These are phyloP conservation scores for Apiospora koreana DNA, from an alignment of 2,329 filamentous ascomycete species.

Conservation along the genomic window DNA sequence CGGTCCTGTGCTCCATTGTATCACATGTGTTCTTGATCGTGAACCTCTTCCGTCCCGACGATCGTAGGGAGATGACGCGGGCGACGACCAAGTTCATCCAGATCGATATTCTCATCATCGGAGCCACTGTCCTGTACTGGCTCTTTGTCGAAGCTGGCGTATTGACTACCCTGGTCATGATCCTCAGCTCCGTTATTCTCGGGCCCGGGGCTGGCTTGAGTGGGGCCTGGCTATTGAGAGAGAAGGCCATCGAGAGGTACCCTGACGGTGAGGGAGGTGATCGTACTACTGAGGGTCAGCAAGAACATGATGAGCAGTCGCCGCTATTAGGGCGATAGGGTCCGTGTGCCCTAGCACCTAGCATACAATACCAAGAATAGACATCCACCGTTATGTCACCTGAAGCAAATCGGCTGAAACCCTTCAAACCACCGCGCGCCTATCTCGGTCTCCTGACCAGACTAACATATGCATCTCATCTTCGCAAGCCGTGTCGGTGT, in stretches of 20 bases:
- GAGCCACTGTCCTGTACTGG: constrained; percentile 54
- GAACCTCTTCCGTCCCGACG: constrained; percentile 40
- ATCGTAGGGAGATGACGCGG: constrained; percentile 52
- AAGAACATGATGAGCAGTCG: constrained; percentile 11
- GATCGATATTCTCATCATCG: constrained; percentile 47
- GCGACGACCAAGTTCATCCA: constrained; percentile 46
- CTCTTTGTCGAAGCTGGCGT: constrained; percentile 52
- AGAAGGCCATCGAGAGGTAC: constrained; percentile 22
- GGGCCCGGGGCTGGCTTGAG: constrained; percentile 40
- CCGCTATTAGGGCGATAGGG: constrained; percentile 11
- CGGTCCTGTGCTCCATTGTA: constrained; percentile 43
- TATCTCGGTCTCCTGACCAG: not conserved
- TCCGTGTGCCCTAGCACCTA: not conserved
- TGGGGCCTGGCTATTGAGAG: constrained; percentile 24
- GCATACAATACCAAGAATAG: not conserved
- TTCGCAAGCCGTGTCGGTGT: not conserved
- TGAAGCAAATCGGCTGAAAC: not conserved
- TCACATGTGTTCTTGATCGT: constrained; percentile 45
- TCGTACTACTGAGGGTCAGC: not conserved
- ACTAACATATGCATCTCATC: not conserved
- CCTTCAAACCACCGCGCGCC: not conserved
- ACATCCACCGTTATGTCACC: not conserved
- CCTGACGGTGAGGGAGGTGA: not conserved
- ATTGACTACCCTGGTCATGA: constrained; percentile 30
- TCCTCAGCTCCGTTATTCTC: constrained; percentile 28